Conservation (phyloP, 345 rosid genomes). For the Dipteronia sinensis region DNA sequence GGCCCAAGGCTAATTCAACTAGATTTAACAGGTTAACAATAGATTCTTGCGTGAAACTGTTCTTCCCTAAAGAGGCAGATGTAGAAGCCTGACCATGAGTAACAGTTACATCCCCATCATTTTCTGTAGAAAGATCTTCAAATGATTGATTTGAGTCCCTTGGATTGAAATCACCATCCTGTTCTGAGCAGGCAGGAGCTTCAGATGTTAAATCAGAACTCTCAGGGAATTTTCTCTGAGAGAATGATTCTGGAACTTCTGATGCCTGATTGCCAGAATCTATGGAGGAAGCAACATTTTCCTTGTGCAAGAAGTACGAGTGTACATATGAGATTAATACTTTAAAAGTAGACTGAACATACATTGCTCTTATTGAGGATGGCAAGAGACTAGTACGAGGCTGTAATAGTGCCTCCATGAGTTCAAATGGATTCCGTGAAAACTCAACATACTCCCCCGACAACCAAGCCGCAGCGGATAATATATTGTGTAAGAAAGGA, state of each 20-base stretch:
- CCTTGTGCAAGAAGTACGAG: slow-evolving; percentile 42
- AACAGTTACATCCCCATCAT: slow-evolving; percentile 24
- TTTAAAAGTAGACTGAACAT: slow-evolving; percentile 76
- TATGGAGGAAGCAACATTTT: slow-evolving; percentile 23
- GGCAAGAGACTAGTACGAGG: slow-evolving; percentile 88
- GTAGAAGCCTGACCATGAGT: slow-evolving; percentile 26
- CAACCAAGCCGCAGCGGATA: slow-evolving; percentile 95
- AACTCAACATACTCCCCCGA: slow-evolving; percentile 87
- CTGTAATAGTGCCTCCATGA: slow-evolving; percentile 79
- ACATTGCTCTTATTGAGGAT: slow-evolving; percentile 60
- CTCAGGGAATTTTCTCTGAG: slow-evolving; percentile 22
- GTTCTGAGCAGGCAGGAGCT: slow-evolving; percentile 20
- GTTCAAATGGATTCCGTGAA: slow-evolving; percentile 65
- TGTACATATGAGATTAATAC: slow-evolving; percentile 54
- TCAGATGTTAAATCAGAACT: slow-evolving; percentile 21
- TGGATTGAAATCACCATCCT: slow-evolving; percentile 34
- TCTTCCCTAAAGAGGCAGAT: slow-evolving; percentile 31
- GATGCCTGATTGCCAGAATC: slow-evolving; percentile 19
- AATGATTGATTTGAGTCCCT: slow-evolving; percentile 32
- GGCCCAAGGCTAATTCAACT: slow-evolving; percentile 56
- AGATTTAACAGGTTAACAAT: slow-evolving; percentile 51
- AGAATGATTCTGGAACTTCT: slow-evolving; percentile 30
- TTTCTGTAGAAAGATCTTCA: slow-evolving; percentile 36
- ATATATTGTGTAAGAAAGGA: slow-evolving; percentile 66
- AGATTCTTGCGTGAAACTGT: slow-evolving; percentile 44